A percentile compares a stretch with the other conserved stretches of the same genome.
Evolutionary conservation across 2,329 filamentous ascomycete genomes (phyloP).

Genomic region (Blastomyces emzantsi): DNA sequence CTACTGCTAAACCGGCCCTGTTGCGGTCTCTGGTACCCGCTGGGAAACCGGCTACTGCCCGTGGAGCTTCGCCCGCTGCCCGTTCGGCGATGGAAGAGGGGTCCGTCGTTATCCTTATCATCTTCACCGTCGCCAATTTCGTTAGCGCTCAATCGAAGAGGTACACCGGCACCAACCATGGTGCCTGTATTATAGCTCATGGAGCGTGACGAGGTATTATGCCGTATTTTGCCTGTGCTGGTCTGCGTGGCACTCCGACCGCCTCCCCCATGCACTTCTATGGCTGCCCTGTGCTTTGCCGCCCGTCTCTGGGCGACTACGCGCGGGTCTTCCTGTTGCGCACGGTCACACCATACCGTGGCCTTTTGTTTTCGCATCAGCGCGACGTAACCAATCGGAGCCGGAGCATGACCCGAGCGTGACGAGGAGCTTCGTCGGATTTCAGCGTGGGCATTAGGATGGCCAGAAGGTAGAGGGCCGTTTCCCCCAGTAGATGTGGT

Average conservation of each 20-base stretch:
- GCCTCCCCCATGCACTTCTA: conserved; percentile 62
- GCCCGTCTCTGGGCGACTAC: conserved; percentile 72
- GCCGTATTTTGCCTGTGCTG: conserved; percentile 70
- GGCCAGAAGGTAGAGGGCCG: conserved; percentile 17
- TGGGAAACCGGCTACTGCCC: conserved; percentile 38
- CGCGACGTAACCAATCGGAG: conserved; percentile 76
- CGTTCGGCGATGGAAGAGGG: conserved; percentile 43
- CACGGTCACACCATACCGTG: conserved; percentile 94
- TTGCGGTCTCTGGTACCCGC: conserved; percentile 36
- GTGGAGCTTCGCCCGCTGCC: conserved; percentile 53
- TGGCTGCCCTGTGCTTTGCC: conserved; percentile 75
- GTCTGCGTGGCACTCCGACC: conserved; percentile 56
- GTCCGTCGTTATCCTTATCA: conserved; percentile 39
- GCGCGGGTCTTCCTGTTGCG: conserved; percentile 84
- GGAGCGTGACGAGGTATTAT: conserved; percentile 75
- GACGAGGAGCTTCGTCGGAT: conserved; percentile 69
- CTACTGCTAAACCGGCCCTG: conserved; percentile 35
- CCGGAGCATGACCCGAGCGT: conserved; percentile 56
- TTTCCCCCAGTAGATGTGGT: conserved; percentile 34
- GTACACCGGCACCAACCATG: conserved; percentile 67
- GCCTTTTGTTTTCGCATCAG: conserved; percentile 95
- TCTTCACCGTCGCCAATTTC: conserved; percentile 84
- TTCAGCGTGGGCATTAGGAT: conserved; percentile 23
- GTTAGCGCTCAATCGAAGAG: conserved; percentile 84
- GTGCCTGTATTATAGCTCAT: conserved; percentile 74